Evolutionary conservation across 2,329 filamentous ascomycete genomes (phyloP).

Genomic region (Calonectria pauciramosa): DNA sequence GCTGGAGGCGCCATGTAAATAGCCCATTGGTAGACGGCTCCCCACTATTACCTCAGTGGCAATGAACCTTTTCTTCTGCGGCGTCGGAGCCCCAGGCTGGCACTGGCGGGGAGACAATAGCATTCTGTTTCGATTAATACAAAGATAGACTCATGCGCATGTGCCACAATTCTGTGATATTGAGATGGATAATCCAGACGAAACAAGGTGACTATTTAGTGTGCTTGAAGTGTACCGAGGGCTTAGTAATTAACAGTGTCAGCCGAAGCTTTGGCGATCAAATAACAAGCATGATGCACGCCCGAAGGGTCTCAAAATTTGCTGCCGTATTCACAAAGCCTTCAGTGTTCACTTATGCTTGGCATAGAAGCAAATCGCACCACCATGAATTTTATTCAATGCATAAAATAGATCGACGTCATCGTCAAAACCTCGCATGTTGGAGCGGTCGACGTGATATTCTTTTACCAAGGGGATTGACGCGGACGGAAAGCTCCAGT

Average conservation of each 20-base stretch:
- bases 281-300: neutral
- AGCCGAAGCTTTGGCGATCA: neutral
- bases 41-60: neutral
- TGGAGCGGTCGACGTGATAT: neutral
- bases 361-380: neutral
- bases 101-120: neutral
- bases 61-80: neutral
- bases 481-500: neutral
- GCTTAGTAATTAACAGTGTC: neutral
- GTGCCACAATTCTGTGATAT: neutral
- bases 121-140: neutral
- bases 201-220: neutral
- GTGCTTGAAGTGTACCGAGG: neutral
- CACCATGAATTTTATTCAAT: too few relatives aligned
- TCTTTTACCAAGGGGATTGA: neutral
- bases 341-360: neutral
- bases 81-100: slow-evolving; percentile 7
- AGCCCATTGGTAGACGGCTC: neutral
- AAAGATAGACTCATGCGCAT: neutral
- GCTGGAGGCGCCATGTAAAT: neutral
- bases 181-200: neutral
- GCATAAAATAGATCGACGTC: neutral
- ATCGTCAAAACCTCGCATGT: neutral
- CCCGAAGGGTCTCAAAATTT: neutral
- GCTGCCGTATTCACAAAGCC: neutral